Conservation (phyloP, 768 basidiomycete species). For the Dentipellis sp. region DNA sequence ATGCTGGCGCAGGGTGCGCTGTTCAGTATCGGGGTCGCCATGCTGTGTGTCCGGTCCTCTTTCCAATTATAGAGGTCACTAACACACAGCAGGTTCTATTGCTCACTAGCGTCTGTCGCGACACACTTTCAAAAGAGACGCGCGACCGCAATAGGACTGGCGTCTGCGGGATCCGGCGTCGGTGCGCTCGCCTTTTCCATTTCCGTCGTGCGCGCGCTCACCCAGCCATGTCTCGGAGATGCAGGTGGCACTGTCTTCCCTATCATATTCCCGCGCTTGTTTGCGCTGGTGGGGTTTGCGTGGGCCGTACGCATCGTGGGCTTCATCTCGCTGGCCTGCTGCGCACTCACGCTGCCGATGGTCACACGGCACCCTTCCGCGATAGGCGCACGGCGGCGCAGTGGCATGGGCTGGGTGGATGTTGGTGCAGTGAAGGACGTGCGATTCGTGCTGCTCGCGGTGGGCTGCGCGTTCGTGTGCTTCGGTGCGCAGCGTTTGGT, state of each 20-base stretch:
- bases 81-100: constrained; percentile 30
- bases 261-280: constrained; percentile 20
- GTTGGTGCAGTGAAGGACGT: constrained; percentile 11
- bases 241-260: constrained; percentile 20
- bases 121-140: background rate
- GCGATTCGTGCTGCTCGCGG: constrained; percentile 17
- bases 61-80: constrained; percentile 38
- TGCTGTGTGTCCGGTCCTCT: constrained; percentile 35
- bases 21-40: constrained; percentile 31
- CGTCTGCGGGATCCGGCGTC: constrained; percentile 25
- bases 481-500: constrained; percentile 4
- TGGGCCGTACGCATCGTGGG: constrained; percentile 20
- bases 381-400: constrained; percentile 7
- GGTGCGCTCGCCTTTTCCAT: constrained; percentile 5
- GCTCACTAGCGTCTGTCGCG: constrained; percentile 23
- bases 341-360: constrained; percentile 15
- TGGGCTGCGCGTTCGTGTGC: constrained; percentile 13
- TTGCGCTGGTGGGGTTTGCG: constrained; percentile 18
- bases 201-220: background rate
- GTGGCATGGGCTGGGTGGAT: constrained; percentile 10
- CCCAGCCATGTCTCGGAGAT: too few relatives aligned
- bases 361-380: constrained; percentile 7
- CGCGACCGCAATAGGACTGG: background rate
- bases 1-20: constrained; percentile 38
- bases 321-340: constrained; percentile 13